These are phyloP conservation scores for Stylosanthes scabra DNA, from an alignment of 331 rosid species.

Conservation along the genomic window DNA sequence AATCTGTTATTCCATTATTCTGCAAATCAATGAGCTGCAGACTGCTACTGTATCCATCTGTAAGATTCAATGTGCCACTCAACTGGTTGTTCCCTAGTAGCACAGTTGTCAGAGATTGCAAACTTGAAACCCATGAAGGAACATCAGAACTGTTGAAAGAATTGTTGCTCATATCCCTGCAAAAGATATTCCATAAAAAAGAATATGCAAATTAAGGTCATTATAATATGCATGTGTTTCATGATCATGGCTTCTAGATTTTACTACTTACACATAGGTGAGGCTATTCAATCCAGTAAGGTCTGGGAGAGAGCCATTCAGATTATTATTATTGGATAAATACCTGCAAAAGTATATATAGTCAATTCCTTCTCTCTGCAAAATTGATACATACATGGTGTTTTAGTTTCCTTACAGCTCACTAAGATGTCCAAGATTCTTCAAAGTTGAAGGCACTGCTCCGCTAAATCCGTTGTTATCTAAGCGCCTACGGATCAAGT, in stretches of 20 bases:
- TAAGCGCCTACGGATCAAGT: conserved; percentile 58
- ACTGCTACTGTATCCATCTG: conserved; percentile 30
- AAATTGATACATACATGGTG: conserved; percentile 8
- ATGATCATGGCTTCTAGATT: conserved; percentile 13
- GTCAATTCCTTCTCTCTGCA: conserved; percentile 18
- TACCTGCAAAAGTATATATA: conserved; percentile 51
- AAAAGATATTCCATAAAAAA: conserved; percentile 31
- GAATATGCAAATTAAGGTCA: background rate
- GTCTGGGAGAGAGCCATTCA: conserved; percentile 61
- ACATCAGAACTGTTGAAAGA: conserved; percentile 45
- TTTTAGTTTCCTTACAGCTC: conserved; percentile 62
- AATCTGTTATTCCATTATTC: conserved; percentile 43
- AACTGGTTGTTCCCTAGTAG: conserved; percentile 41
- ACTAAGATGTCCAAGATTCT: conserved; percentile 42
- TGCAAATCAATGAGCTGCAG: conserved; percentile 59
- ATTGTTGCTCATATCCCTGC: conserved; percentile 78
- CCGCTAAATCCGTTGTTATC: conserved; percentile 59
- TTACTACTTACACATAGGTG: conserved; percentile 59
- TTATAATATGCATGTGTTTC: conserved; percentile 7
- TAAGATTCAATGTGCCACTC: conserved; percentile 46
- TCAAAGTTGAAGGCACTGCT: conserved; percentile 54
- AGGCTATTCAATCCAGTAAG: conserved; percentile 59
- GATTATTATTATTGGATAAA: conserved; percentile 65
- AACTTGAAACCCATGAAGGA: conserved; percentile 65
- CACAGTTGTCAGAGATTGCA: conserved; percentile 57